Percentiles rank a stretch among this genome's conserved stretches.
Conservation (phyloP, 2,329 filamentous ascomycete species). For the Phaeosphaeriaceae sp. region DNA sequence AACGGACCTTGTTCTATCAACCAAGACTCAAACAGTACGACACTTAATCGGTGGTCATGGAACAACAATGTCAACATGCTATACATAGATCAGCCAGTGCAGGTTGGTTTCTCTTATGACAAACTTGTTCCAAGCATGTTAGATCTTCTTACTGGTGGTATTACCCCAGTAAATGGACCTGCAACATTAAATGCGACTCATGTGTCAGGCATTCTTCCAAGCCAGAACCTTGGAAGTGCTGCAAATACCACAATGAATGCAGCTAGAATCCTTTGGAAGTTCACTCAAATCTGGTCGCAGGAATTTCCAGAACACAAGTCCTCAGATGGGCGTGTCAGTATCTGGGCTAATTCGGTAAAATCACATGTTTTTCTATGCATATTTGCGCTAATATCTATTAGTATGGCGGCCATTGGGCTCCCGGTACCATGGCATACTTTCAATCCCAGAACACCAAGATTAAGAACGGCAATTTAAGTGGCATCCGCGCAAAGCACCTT, state of each 20-base stretch:
- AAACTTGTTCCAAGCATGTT: conserved; percentile 41
- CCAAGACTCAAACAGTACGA: conserved; percentile 25
- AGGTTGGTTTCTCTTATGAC: conserved; percentile 66
- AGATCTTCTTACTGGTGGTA: conserved; percentile 16
- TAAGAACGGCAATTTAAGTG: conserved; percentile 26
- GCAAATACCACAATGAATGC: conserved; percentile 26
- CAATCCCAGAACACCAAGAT: conserved; percentile 62
- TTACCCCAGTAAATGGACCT: conserved; percentile 12
- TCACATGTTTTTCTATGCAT: not conserved
- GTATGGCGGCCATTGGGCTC: conserved; percentile 63
- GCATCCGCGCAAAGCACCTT: conserved; percentile 38
- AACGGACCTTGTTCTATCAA: conserved; percentile 26
- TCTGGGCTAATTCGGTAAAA: conserved; percentile 37
- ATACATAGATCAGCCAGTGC: conserved; percentile 71
- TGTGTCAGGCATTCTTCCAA: conserved; percentile 13
- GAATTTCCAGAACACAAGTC: conserved; percentile 28
- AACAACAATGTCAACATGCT: conserved; percentile 52
- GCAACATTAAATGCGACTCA: conserved; percentile 11
- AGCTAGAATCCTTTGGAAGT: conserved; percentile 25
- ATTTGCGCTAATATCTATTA: conserved; percentile 4
- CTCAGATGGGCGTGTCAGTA: conserved; percentile 24
- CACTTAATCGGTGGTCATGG: conserved; percentile 27
- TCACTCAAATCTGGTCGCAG: conserved; percentile 24
- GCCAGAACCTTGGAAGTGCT: conserved; percentile 8
- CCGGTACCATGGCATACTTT: conserved; percentile 60